Evolutionary conservation across 306 rosid species (phyloP).

Genomic region (Gynostemma pentaphyllum): DNA sequence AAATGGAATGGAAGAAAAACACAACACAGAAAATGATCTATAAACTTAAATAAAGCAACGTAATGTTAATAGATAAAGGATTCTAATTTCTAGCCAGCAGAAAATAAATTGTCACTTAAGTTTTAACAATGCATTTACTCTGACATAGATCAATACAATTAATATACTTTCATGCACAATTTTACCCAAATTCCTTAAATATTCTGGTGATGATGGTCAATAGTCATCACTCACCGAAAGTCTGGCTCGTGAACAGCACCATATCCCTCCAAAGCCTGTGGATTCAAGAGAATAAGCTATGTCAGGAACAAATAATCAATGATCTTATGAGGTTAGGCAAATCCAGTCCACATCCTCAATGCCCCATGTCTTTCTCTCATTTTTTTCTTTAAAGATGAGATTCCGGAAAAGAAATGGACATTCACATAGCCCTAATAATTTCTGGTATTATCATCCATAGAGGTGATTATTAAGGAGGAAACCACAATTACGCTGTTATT

Average conservation of each 20-base stretch:
- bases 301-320: conserved; percentile 93
- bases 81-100: neutral
- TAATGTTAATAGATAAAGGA: conserved; percentile 1
- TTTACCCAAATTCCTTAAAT: neutral
- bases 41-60: conserved; percentile 6
- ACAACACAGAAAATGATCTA: conserved; percentile 14
- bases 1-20: conserved; percentile 41
- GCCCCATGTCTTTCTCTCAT: conserved; percentile 78
- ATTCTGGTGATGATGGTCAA: neutral
- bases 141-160: neutral
- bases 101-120: neutral
- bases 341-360: conserved; percentile 98
- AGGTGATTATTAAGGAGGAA: conserved; percentile 99
- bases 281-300: conserved; percentile 99
- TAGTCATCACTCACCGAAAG: conserved; percentile 74
- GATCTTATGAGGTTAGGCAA: conserved; percentile 87
- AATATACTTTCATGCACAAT: neutral
- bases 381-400: conserved; percentile 62
- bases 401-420: conserved; percentile 51
- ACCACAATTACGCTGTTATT: conserved; percentile 99
- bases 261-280: conserved; percentile 99
- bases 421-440: conserved; percentile 77
- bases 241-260: conserved; percentile 74
- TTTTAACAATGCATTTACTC: neutral
- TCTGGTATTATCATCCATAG: conserved; percentile 81